These are phyloP conservation scores for Paramecium sexaurelia DNA, from an alignment of 73 alveolate species.

Conservation along the genomic window DNA sequence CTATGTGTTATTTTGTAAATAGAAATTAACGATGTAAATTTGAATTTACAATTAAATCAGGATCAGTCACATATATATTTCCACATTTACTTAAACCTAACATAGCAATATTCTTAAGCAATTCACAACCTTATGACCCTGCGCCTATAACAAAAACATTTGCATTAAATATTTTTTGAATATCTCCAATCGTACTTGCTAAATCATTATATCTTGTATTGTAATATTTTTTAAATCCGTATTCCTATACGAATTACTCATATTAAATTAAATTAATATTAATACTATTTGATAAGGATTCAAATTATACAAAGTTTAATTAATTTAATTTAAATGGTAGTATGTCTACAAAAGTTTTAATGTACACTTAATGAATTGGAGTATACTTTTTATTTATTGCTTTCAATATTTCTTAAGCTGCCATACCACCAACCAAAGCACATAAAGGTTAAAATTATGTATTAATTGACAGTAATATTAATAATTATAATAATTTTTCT, in stretches of 20 bases:
- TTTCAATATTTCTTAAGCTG: conserved; percentile 89
- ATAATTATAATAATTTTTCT: background rate
- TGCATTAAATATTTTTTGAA: conserved; percentile 2
- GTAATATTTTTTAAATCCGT: background rate
- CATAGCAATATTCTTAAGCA: conserved; percentile 93
- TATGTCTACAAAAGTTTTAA: background rate
- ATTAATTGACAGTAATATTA: background rate
- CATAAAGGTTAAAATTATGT: conserved; percentile 61
- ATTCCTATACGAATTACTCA: background rate
- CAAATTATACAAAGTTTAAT: background rate
- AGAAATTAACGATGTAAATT: conserved; percentile 98
- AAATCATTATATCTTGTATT: background rate
- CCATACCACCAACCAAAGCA: conserved; percentile 93
- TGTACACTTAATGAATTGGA: conserved; percentile 80
- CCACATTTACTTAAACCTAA: conserved; percentile 89
- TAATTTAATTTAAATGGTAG: conserved; percentile 2
- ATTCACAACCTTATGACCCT: conserved; percentile 99
- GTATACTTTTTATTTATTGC: conserved; percentile 89
- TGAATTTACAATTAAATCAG: conserved; percentile 98
- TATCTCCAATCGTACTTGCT: background rate
- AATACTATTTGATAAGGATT: background rate
- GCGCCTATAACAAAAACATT: conserved; percentile 99
- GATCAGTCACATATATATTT: conserved; percentile 79
- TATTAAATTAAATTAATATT: background rate
- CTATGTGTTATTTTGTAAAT: conserved; percentile 85